Base-by-base conservation (phyloP, 2,329 filamentous ascomycete species). In the Fusarium newnesense region DNA sequence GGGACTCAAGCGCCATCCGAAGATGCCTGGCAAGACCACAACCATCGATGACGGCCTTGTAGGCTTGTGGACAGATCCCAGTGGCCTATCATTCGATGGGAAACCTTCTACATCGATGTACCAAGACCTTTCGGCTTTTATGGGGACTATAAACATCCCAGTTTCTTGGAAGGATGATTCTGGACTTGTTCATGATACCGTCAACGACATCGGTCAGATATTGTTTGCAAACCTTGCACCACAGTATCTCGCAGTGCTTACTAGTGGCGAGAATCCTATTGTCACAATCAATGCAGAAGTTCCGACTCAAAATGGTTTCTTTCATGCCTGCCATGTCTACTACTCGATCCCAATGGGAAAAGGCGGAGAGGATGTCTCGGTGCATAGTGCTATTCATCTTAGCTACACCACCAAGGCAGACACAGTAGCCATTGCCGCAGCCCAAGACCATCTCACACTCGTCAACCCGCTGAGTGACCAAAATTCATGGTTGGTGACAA, bases 1-100 rank as follows among this genome's bases (percentile, higher is more conserved):
- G 7, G 42, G 42, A 4, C 10, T 44, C 3, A 4, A 19, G 1
- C 5, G 24, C 10, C 7, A 16, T 0, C 4, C 7, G 1, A 26
- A 44, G 4, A 19, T 0, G 42, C 4, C 24, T 26, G 16, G 24
- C 24, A 19, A 13, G 10, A 12, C 16, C 16, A 12, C 4, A 7
- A 19, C 24, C 10, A 1, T 44, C 2, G 16, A 44, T 19, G 42
- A 44, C 16, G 5, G 7, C 7, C 7, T 44, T 12, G 16, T 44
- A 7, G 42, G 42, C 3, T 4, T 44, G 4, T 44, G 24, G 24
- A 44, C 5, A 26, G 42, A 44, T 4, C 42, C 42, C 0, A 9
- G 19, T 11, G 42, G 42, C 7, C 16, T 44, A 12, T 26, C 24
- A 1, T 13, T 10, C 3, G 5, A 44, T 26, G 42, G 42, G 2